Evolutionary conservation across 2,329 filamentous ascomycete genomes (phyloP).

Genomic region (Trichoderma brevicompactum): DNA sequence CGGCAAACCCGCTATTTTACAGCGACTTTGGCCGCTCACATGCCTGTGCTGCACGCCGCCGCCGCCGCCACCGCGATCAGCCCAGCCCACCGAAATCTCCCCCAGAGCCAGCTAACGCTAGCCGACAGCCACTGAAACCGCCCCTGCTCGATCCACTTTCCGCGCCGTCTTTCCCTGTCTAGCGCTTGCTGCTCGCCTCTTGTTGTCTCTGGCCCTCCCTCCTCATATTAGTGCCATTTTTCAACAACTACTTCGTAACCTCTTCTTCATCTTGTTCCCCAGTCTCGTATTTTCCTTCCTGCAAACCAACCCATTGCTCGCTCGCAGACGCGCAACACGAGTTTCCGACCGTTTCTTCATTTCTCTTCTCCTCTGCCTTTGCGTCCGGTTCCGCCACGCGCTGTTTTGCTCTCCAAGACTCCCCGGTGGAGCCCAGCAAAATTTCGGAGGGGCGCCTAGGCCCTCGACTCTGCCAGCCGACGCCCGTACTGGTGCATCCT

Average conservation of each 20-base stretch:
- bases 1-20: not conserved
- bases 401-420: not conserved
- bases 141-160: slow-evolving; percentile 13
- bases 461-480: not conserved
- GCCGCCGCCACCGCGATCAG: slow-evolving; percentile 10
- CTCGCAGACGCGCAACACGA: not conserved
- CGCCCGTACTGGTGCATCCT: not conserved
- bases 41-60: not conserved
- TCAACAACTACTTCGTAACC: not conserved
- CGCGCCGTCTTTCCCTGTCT: slow-evolving; percentile 18
- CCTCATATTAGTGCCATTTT: slow-evolving; percentile 1
- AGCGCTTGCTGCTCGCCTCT: not conserved
- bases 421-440: slow-evolving; percentile 11
- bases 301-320: not conserved
- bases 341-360: not conserved
- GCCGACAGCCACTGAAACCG: slow-evolving; percentile 7
- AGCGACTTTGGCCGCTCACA: slow-evolving; percentile 3
- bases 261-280: not conserved
- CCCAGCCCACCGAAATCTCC: not conserved
- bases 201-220: not conserved
- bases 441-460: not conserved
- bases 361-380: not conserved
- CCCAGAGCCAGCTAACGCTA: slow-evolving; percentile 7
- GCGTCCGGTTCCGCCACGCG: too few species aligned
- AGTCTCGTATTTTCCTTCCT: slow-evolving; percentile 9